These are phyloP conservation scores for Auricularia heimuer DNA, from an alignment of 768 basidiomycete genomes.

Conservation along the genomic window DNA sequence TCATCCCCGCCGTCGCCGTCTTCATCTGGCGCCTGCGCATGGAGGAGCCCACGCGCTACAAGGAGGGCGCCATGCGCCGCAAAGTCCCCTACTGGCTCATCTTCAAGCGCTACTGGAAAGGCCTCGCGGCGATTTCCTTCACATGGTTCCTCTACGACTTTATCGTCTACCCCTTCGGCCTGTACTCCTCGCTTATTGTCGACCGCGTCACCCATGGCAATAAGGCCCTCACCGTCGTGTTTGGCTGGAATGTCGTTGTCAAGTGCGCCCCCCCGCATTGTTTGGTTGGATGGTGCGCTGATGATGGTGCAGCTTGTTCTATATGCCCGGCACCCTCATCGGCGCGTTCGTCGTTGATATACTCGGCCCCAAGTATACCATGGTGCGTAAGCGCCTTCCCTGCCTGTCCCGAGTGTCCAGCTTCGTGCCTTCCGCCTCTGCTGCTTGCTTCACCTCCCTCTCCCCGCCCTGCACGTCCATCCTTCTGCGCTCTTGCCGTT, in stretches of 20 bases:
- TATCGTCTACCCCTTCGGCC: conserved; percentile 52
- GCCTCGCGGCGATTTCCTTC: conserved; percentile 62
- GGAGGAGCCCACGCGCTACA: conserved; percentile 67
- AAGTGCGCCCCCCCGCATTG: conserved; percentile 37
- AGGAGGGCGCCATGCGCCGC: conserved; percentile 69
- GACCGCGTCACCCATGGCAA: conserved; percentile 53
- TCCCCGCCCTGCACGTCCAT: too few species aligned
- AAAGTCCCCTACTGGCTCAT: conserved; percentile 69
- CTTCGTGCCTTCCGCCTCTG: neutral
- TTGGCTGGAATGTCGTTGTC: conserved; percentile 82
- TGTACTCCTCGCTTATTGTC: conserved; percentile 73
- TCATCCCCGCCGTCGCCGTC: conserved; percentile 71
- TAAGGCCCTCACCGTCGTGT: conserved; percentile 45
- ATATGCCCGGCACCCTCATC: conserved; percentile 44
- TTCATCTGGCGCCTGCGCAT: conserved; percentile 81
- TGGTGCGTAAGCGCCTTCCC: conserved; percentile 7
- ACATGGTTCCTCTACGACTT: conserved; percentile 82
- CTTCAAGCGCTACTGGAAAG: conserved; percentile 68
- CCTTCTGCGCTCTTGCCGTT: too few species aligned
- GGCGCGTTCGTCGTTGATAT: conserved; percentile 28
- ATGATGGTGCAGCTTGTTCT: conserved; percentile 38
- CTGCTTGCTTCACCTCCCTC: neutral
- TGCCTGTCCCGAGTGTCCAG: conserved; percentile 47
- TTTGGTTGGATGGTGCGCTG: conserved; percentile 12
- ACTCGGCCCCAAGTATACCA: conserved; percentile 17